phyloP scores from a whole-genome alignment of 345 rosid genomes.

The Aquilaria yunnanensis region DNA sequence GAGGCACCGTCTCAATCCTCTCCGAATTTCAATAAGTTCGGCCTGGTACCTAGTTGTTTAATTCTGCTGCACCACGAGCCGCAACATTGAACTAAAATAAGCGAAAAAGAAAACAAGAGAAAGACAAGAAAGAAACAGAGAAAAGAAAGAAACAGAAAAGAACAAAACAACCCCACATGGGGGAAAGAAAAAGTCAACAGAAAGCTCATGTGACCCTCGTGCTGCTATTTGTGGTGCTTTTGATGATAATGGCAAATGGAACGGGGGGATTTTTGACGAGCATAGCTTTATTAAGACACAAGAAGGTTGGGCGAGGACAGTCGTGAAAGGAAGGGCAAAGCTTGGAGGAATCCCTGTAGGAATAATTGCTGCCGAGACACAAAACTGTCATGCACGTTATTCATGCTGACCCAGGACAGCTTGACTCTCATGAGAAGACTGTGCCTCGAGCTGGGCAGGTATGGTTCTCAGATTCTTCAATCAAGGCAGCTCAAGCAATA shows the following conservation, averaged over 20 bases:
- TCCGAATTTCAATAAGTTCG: too few species aligned
- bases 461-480: constrained; percentile 99
- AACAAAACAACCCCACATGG: too few species aligned
- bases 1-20: too few species aligned
- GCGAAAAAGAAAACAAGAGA: too few species aligned
- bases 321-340: constrained; percentile 97
- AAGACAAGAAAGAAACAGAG: too few species aligned
- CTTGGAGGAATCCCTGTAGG: constrained; percentile 99
- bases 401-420: constrained; percentile 99
- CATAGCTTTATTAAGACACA: constrained; percentile 85
- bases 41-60: too few species aligned
- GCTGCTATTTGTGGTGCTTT: constrained; percentile 76
- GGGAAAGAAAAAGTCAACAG: too few species aligned
- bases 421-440: constrained; percentile 95
- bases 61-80: too few species aligned
- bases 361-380: constrained; percentile 97
- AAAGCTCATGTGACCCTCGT: constrained; percentile 92
- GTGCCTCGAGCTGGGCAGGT: constrained; percentile 99
- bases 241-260: constrained; percentile 75
- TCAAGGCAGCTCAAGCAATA: constrained; percentile 95
- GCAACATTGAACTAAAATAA: too few species aligned
- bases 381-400: constrained; percentile 93
- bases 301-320: constrained; percentile 99
- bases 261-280: constrained; percentile 94
- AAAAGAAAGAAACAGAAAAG: too few species aligned